Evolutionary conservation across 192 early-diverging fungal genomes (phyloP).

Genomic region (Podila clonocystis): DNA sequence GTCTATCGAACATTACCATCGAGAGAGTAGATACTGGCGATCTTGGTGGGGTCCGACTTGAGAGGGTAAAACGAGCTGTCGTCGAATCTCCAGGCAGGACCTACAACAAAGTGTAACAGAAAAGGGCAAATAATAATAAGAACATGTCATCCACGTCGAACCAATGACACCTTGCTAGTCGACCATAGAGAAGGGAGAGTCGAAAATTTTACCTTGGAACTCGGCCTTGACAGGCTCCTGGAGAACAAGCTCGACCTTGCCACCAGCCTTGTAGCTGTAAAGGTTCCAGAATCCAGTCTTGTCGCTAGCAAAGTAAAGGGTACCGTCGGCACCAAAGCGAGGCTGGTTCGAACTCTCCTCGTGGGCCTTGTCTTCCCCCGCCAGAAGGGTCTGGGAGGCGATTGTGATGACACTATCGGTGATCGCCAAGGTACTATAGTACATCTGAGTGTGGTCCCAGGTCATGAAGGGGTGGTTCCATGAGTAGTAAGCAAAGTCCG

Average conservation of each 20-base stretch:
- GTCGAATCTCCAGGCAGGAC: constrained; percentile 35
- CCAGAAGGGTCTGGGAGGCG: constrained; percentile 29
- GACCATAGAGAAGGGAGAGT: background rate
- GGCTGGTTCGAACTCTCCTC: constrained; percentile 67
- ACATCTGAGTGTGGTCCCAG: constrained; percentile 76
- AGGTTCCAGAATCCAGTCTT: constrained; percentile 80
- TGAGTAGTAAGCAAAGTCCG: constrained; percentile 67
- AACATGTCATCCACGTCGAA: constrained; percentile 14
- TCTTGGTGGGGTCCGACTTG: constrained; percentile 49
- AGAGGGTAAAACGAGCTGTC: constrained; percentile 39
- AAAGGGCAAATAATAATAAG: constrained; percentile 26
- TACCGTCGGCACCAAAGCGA: constrained; percentile 62
- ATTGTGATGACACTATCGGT: constrained; percentile 13
- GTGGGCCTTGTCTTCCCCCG: constrained; percentile 31
- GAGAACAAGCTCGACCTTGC: constrained; percentile 51
- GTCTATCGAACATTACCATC: constrained; percentile 10
- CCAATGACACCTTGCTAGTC: constrained; percentile 42
- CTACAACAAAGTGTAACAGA: constrained; percentile 17
- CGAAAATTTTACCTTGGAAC: constrained; percentile 57
- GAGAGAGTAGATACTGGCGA: constrained; percentile 42
- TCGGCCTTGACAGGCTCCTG: constrained; percentile 64
- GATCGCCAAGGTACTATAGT: constrained; percentile 54
- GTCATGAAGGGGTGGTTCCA: constrained; percentile 86
- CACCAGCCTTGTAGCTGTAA: constrained; percentile 57
- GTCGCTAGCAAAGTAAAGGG: constrained; percentile 74